Evolutionary conservation across 2,329 filamentous ascomycete genomes (phyloP).

Genomic region (Arthrobotrys sinensis): DNA sequence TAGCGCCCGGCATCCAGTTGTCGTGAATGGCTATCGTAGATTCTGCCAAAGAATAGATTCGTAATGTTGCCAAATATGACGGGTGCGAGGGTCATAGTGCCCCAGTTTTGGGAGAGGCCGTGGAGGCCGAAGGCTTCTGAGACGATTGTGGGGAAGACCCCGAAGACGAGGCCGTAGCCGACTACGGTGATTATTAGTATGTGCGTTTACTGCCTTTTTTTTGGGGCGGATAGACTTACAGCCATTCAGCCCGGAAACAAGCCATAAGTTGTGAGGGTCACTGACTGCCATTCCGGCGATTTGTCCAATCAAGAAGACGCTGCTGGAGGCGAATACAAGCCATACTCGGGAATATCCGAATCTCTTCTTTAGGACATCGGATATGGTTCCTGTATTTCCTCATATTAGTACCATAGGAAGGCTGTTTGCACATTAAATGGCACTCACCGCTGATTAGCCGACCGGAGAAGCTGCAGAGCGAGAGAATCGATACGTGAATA

Average conservation of each 20-base stretch:
- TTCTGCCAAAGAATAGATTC: slow-evolving; percentile 85
- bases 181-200: slow-evolving; percentile 67
- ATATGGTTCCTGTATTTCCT: slow-evolving; percentile 79
- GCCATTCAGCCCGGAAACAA: slow-evolving; percentile 87
- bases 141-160: slow-evolving; percentile 89
- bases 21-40: slow-evolving; percentile 84
- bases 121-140: slow-evolving; percentile 92
- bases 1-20: slow-evolving; percentile 43
- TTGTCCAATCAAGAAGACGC: slow-evolving; percentile 85
- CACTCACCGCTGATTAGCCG: slow-evolving; percentile 80
- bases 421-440: slow-evolving; percentile 35
- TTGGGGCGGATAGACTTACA: slow-evolving; percentile 62
- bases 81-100: slow-evolving; percentile 90
- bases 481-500: slow-evolving; percentile 95
- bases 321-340: slow-evolving; percentile 85
- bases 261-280: slow-evolving; percentile 81
- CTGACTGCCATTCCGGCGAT: slow-evolving; percentile 80
- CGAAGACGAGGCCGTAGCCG: slow-evolving; percentile 93
- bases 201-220: not conserved
- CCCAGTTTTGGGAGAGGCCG: slow-evolving; percentile 95
- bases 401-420: slow-evolving; percentile 4
- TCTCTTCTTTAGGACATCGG: slow-evolving; percentile 87
- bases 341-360: slow-evolving; percentile 87
- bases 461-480: slow-evolving; percentile 86
- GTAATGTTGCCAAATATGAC: slow-evolving; percentile 91